A percentile compares a stretch with the other conserved stretches of the same genome.
phyloP scores from a whole-genome alignment of 1,284 basidiomycete species.

The Cutaneotrichosporon sp. region DNA sequence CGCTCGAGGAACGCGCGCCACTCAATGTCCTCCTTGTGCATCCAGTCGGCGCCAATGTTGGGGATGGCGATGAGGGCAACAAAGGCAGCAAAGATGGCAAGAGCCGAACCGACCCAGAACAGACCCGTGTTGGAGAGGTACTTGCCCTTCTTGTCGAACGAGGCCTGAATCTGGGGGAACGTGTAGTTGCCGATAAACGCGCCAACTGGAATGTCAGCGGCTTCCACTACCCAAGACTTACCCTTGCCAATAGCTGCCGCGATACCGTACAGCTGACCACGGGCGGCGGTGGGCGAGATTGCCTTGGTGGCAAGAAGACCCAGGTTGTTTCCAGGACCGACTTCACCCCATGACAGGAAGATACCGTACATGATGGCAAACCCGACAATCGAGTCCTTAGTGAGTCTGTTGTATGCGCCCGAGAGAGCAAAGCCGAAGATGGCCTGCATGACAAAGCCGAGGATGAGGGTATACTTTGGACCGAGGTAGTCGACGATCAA shows the following conservation, averaged over 20 bases:
- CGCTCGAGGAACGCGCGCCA: slow-evolving; percentile 72
- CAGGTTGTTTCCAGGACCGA: slow-evolving; percentile 73
- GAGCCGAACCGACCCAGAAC: slow-evolving; percentile 55
- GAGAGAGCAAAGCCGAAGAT: slow-evolving; percentile 84
- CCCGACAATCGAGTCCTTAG: slow-evolving; percentile 58
- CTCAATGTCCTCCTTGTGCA: slow-evolving; percentile 72
- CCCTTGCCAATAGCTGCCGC: slow-evolving; percentile 86
- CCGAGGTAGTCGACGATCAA: slow-evolving; percentile 46
- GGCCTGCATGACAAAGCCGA: slow-evolving; percentile 68
- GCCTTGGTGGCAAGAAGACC: slow-evolving; percentile 78
- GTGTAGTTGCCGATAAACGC: slow-evolving; percentile 71
- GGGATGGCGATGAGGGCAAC: slow-evolving; percentile 72
- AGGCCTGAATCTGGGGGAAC: slow-evolving; percentile 63
- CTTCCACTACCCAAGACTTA: background rate
- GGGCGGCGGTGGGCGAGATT: slow-evolving; percentile 73
- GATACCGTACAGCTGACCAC: slow-evolving; percentile 79
- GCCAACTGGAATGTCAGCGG: background rate
- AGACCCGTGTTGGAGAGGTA: slow-evolving; percentile 48
- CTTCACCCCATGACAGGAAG: slow-evolving; percentile 73
- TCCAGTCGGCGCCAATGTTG: slow-evolving; percentile 72
- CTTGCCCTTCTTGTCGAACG: slow-evolving; percentile 24
- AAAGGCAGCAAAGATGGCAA: slow-evolving; percentile 74
- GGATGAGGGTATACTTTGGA: slow-evolving; percentile 67
- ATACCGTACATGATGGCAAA: slow-evolving; percentile 88
- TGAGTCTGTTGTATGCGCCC: slow-evolving; percentile 62